phyloP scores from a whole-genome alignment of 495 filamentous ascomycete genomes.

The Hypoxylon perforatum region DNA sequence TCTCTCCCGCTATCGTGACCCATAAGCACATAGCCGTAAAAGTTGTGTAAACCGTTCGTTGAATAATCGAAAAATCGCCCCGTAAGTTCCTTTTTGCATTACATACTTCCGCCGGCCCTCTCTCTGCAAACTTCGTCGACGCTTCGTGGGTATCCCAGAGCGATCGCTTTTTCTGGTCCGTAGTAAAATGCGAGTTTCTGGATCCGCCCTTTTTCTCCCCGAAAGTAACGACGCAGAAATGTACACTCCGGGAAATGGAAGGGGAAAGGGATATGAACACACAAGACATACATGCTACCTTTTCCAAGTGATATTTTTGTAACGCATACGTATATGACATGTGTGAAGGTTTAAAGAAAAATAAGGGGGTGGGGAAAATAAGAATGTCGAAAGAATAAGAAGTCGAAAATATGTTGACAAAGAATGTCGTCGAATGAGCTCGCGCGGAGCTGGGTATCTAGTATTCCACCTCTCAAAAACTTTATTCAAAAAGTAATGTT shows the following conservation, averaged over 20 bases:
- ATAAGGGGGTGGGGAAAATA: conserved; percentile 22
- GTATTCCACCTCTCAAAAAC: conserved; percentile 30
- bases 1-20: conserved; percentile 43
- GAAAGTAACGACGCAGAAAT: conserved; percentile 18
- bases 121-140: conserved; percentile 19
- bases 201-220: conserved; percentile 6
- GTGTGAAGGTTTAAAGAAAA: conserved; percentile 12
- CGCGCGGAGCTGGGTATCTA: conserved; percentile 51
- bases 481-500: conserved; percentile 28
- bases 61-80: conserved; percentile 34
- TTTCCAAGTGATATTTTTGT: conserved; percentile 22
- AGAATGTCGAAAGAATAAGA: conserved; percentile 28
- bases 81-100: conserved; percentile 24
- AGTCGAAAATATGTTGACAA: conserved; percentile 34
- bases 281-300: conserved; percentile 20
- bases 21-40: conserved; percentile 44
- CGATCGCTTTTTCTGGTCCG: conserved; percentile 14
- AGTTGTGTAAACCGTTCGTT: conserved; percentile 31
- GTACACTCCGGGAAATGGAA: conserved; percentile 16
- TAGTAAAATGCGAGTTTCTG: conserved; percentile 16
- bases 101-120: conserved; percentile 20
- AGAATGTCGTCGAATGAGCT: conserved; percentile 48
- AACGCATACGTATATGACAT: conserved; percentile 38
- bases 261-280: conserved; percentile 11
- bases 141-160: conserved; percentile 7